Conservation (phyloP, 768 basidiomycete genomes). For the Mycena galericulata region DNA sequence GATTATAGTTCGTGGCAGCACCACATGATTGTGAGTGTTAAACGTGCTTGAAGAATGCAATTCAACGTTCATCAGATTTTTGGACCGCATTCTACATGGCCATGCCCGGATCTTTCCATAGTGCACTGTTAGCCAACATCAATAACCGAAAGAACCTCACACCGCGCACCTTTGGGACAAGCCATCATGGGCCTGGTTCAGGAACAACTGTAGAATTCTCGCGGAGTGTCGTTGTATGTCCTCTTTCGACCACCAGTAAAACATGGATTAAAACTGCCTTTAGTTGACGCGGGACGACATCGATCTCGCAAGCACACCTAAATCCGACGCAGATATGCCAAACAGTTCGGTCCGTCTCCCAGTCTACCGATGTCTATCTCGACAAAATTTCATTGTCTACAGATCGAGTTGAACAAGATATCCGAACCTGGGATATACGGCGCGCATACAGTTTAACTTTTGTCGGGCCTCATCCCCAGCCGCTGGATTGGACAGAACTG, state of each 20-base stretch:
- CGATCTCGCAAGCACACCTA: not conserved
- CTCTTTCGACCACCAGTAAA: not conserved
- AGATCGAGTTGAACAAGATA: too few relatives aligned
- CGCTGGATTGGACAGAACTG: too few relatives aligned
- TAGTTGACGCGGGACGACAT: conserved; percentile 9
- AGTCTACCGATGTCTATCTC: too few relatives aligned
- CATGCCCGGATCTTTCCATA: conserved; percentile 29
- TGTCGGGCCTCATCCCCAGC: too few relatives aligned
- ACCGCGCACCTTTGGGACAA: not conserved
- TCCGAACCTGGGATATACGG: not conserved
- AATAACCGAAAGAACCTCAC: conserved; percentile 23
- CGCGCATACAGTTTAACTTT: not conserved
- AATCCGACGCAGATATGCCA: not conserved
- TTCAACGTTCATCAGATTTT: conserved; percentile 14
- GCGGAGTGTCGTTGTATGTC: conserved; percentile 12
- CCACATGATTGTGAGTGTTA: conserved; percentile 21
- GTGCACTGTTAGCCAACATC: conserved; percentile 31
- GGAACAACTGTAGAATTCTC: conserved; percentile 12
- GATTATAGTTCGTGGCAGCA: conserved; percentile 24
- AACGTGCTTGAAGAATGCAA: not conserved
- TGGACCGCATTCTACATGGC: conserved; percentile 26
- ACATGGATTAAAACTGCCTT: not conserved
- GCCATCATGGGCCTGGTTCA: not conserved
- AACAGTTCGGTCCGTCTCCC: not conserved
- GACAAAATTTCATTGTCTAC: too few relatives aligned